Base-by-base conservation (phyloP, 768 basidiomycete genomes). In the Trametes cingulata region DNA sequence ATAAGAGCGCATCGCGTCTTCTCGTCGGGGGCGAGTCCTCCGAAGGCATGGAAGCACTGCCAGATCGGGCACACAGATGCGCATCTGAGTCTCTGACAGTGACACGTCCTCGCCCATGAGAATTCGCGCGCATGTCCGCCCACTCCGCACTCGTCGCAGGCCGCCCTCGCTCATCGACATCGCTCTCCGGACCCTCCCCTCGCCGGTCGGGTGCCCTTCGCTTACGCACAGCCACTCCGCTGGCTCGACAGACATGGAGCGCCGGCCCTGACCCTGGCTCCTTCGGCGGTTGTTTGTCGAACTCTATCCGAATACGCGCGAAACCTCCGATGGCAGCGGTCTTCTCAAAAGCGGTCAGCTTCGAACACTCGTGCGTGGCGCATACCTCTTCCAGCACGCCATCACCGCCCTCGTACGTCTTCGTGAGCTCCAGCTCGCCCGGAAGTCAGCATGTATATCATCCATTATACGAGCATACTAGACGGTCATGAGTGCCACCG, bases 11-110 rank as follows among this genome's bases (percentile, higher is more conserved):
- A 24, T 7, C 7, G 4, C 22, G 29, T 17, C 54, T 56, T 56
- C 54, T 56, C 13, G 9, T 39, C 54, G 54, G 45, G 48, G 6
- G 27, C 17, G 2, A 8, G 15, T 20, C 27, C n/a, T 10, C 48
- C 43, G 7, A 14, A 48, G 46, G 45, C 46, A 56, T 20, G 55
- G 55, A 56, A 56, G 55, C 53, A 43, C 39, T 13, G 22, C 51
- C 51, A 25, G 14, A 52, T 52, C 19, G n/a, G 51, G 39, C 20
- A 40, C 22, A 37, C 36, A 41, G 39, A 40, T 39, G 15, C 49
- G 20, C n/a, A n/a, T 41, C 40, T 10, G 17, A 5, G 17, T 4
- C 29, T 10, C 29, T 33, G 29, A 33, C 6, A 4, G 6, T 33
- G 29, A 5, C 29, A 33, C 29, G 29, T 33, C 29, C 29, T 5